Conservation (phyloP, 495 filamentous ascomycete species). For the Penicillium flavigenum region DNA sequence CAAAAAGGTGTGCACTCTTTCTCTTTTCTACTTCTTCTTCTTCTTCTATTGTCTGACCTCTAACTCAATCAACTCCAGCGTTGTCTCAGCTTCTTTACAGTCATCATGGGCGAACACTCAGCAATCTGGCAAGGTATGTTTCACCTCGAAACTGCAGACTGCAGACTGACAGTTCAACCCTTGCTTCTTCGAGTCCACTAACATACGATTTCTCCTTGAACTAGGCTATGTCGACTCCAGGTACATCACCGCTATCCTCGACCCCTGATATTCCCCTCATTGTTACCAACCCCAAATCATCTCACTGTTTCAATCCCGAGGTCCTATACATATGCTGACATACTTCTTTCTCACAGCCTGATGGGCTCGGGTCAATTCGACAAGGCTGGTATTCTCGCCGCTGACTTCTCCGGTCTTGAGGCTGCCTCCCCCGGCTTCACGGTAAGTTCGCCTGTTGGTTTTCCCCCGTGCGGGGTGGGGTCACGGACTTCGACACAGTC, state of each 20-base stretch:
- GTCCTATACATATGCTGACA: slow-evolving; percentile 16
- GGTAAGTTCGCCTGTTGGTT: slow-evolving; percentile 50
- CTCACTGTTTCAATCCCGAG: background rate
- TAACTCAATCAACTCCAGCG: slow-evolving; percentile 29
- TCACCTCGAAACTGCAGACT: slow-evolving; percentile 5
- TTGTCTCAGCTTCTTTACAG: slow-evolving; percentile 19
- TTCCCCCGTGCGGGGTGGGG: slow-evolving; percentile 10
- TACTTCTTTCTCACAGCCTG: slow-evolving; percentile 54
- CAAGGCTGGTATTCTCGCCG: slow-evolving; percentile 83
- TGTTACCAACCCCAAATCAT: slow-evolving; percentile 13
- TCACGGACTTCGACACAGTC: background rate
- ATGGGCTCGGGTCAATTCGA: slow-evolving; percentile 81
- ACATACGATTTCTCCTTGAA: slow-evolving; percentile 11
- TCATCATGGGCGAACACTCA: slow-evolving; percentile 43
- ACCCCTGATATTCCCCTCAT: slow-evolving; percentile 13
- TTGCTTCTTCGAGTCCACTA: slow-evolving; percentile 22
- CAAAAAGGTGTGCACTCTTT: slow-evolving; percentile 4
- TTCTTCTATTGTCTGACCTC: slow-evolving; percentile 14
- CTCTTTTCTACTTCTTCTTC: background rate
- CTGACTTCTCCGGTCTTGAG: slow-evolving; percentile 79
- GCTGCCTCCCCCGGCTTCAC: slow-evolving; percentile 67
- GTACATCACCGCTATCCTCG: slow-evolving; percentile 40
- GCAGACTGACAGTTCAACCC: slow-evolving; percentile 4
- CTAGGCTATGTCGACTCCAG: slow-evolving; percentile 68
- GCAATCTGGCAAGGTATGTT: slow-evolving; percentile 59